Evolutionary conservation across 805 yeast species (phyloP).

Genomic region (Torulaspora delbrueckii): DNA sequence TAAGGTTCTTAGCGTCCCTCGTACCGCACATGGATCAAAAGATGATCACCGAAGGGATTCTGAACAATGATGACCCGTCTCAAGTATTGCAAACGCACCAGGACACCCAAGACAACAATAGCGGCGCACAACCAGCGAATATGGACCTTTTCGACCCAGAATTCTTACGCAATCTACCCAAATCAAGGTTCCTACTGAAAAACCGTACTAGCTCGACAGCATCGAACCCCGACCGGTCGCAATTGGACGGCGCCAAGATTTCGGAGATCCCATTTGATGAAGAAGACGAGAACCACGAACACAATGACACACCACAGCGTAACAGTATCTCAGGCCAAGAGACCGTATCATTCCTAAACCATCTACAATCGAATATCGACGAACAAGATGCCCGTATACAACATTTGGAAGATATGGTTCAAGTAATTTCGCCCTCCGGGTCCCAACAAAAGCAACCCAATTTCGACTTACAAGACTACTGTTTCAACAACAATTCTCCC

Average conservation of each 20-base stretch:
- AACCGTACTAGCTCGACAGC: constrained; percentile 21
- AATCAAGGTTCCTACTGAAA: constrained; percentile 21
- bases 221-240: constrained; percentile 1
- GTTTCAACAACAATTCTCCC: constrained; percentile 9
- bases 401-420: constrained; percentile 31
- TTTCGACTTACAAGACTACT: constrained; percentile 21
- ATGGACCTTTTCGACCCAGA: constrained; percentile 1
- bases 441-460: constrained; percentile 6
- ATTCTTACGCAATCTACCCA: constrained; percentile 5
- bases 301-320: neutral
- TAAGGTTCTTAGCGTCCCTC: constrained; percentile 80
- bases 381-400: constrained; percentile 33
- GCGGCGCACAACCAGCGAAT: neutral
- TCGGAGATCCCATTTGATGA: constrained; percentile 28
- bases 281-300: constrained; percentile 12
- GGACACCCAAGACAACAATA: constrained; percentile 1
- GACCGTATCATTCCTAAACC: constrained; percentile 17
- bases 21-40: constrained; percentile 32
- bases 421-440: constrained; percentile 11
- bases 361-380: constrained; percentile 29
- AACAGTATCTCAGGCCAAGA: constrained; percentile 6
- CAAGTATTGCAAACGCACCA: neutral
- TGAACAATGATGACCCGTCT: constrained; percentile 6
- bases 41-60: constrained; percentile 26
- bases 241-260: constrained; percentile 16